These are phyloP conservation scores for Pseudotulostoma volvatum DNA, from an alignment of 495 filamentous ascomycete species.

Conservation along the genomic window DNA sequence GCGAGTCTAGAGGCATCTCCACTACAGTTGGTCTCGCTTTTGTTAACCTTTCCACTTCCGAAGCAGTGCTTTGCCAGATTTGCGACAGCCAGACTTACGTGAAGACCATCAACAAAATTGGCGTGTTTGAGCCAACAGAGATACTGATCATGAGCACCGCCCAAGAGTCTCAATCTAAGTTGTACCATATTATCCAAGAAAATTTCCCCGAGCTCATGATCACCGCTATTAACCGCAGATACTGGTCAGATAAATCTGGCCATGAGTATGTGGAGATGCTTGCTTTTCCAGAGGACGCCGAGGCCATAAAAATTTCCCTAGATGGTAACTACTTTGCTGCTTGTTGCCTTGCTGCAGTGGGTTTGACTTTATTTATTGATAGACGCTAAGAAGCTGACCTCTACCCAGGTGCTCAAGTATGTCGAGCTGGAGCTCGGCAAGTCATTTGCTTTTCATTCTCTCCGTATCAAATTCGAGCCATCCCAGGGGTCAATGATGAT, in stretches of 20 bases:
- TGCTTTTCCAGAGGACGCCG: slow-evolving; percentile 59
- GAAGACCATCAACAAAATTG: slow-evolving; percentile 66
- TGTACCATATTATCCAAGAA: slow-evolving; percentile 58
- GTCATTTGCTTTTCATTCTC: slow-evolving; percentile 56
- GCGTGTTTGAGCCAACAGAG: slow-evolving; percentile 59
- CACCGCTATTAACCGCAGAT: slow-evolving; percentile 57
- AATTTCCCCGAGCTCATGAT: slow-evolving; percentile 40
- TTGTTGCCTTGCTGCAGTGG: slow-evolving; percentile 76
- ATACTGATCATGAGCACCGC: slow-evolving; percentile 56
- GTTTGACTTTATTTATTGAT: slow-evolving; percentile 13
- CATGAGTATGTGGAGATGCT: slow-evolving; percentile 65
- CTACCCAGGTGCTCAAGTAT: slow-evolving; percentile 57
- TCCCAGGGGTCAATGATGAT: slow-evolving; percentile 91
- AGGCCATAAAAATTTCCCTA: slow-evolving; percentile 61
- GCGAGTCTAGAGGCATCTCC: slow-evolving; percentile 71
- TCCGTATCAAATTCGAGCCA: slow-evolving; percentile 75
- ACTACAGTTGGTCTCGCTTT: slow-evolving; percentile 82
- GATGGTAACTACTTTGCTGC: slow-evolving; percentile 78
- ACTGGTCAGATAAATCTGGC: slow-evolving; percentile 74
- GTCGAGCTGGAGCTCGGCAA: slow-evolving; percentile 49
- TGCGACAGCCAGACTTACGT: slow-evolving; percentile 80
- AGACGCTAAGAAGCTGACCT: slow-evolving; percentile 10
- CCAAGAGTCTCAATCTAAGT: slow-evolving; percentile 52
- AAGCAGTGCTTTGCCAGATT: slow-evolving; percentile 77
- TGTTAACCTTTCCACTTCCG: slow-evolving; percentile 67